A percentile compares a stretch with the other conserved stretches of the same genome.
Evolutionary conservation across 805 yeast genomes (phyloP).

Genomic region (Yamadazyma phyllophila): DNA sequence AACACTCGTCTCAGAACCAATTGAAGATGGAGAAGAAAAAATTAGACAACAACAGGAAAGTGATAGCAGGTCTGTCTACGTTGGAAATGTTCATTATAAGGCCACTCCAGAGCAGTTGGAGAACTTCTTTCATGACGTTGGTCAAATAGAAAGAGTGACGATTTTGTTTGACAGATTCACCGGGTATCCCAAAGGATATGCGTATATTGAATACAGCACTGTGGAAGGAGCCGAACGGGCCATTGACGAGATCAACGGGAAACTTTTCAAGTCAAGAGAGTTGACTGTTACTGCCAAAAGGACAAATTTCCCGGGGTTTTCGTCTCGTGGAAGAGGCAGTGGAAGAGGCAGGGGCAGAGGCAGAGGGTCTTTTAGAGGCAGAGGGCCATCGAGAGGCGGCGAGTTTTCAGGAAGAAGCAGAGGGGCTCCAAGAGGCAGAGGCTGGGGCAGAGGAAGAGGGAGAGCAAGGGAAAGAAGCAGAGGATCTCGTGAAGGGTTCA

Average conservation of each 20-base stretch:
- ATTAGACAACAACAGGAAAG: slow-evolving; percentile 39
- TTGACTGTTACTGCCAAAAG: slow-evolving; percentile 50
- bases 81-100: slow-evolving; percentile 49
- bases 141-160: slow-evolving; percentile 51
- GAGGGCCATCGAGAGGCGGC: slow-evolving; percentile 17
- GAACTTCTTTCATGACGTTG: slow-evolving; percentile 42
- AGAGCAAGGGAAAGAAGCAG: background rate
- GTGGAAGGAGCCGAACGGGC: slow-evolving; percentile 46
- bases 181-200: slow-evolving; percentile 56
- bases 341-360: slow-evolving; percentile 33
- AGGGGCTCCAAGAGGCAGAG: too few species aligned
- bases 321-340: slow-evolving; percentile 31
- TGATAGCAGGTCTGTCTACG: slow-evolving; percentile 53
- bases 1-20: too few species aligned
- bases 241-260: slow-evolving; percentile 38
- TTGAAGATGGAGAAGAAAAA: slow-evolving; percentile 19
- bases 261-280: slow-evolving; percentile 44
- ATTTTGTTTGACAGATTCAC: slow-evolving; percentile 45
- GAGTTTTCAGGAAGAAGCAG: slow-evolving; percentile 14
- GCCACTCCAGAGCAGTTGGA: slow-evolving; percentile 53
- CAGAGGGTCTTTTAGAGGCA: slow-evolving; percentile 31
- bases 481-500: too few species aligned
- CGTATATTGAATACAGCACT: slow-evolving; percentile 57
- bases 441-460: slow-evolving; percentile 4
- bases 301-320: slow-evolving; percentile 50